Percentiles rank a stretch among this genome's conserved stretches.
Evolutionary conservation across 2,329 filamentous ascomycete genomes (phyloP).

Genomic region (Botryotinia globosa): DNA sequence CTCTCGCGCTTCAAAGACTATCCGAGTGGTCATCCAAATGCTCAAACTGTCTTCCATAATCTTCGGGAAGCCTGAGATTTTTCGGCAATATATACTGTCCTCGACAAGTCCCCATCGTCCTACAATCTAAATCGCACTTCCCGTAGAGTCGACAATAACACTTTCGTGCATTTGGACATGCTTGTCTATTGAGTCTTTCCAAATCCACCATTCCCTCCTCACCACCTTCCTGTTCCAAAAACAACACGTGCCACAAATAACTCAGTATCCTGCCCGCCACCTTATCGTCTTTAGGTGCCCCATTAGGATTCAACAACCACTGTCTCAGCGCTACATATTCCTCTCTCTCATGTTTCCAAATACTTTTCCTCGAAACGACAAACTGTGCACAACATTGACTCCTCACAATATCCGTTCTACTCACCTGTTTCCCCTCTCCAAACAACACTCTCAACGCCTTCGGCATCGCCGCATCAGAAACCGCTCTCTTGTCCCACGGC

Average conservation of each 20-base stretch:
- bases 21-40: not conserved
- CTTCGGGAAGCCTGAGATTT: constrained; percentile 26
- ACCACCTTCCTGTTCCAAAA: constrained; percentile 35
- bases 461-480: constrained; percentile 42
- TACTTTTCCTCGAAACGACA: constrained; percentile 47
- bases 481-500: constrained; percentile 45
- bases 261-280: constrained; percentile 47
- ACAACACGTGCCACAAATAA: constrained; percentile 51
- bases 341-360: constrained; percentile 48
- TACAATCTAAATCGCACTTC: constrained; percentile 29
- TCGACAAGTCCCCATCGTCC: constrained; percentile 23
- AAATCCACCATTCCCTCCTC: constrained; percentile 23
- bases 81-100: constrained; percentile 30
- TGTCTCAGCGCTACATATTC: constrained; percentile 53
- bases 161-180: constrained; percentile 29
- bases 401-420: constrained; percentile 44
- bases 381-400: constrained; percentile 57
- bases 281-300: constrained; percentile 44
- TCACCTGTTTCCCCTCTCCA: constrained; percentile 41
- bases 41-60: constrained; percentile 19
- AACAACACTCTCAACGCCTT: constrained; percentile 40
- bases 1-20: not conserved
- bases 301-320: constrained; percentile 49
- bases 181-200: constrained; percentile 26
- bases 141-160: constrained; percentile 34